Conservation (phyloP, 208 protist genomes). For the Naegleria gruberi region DNA sequence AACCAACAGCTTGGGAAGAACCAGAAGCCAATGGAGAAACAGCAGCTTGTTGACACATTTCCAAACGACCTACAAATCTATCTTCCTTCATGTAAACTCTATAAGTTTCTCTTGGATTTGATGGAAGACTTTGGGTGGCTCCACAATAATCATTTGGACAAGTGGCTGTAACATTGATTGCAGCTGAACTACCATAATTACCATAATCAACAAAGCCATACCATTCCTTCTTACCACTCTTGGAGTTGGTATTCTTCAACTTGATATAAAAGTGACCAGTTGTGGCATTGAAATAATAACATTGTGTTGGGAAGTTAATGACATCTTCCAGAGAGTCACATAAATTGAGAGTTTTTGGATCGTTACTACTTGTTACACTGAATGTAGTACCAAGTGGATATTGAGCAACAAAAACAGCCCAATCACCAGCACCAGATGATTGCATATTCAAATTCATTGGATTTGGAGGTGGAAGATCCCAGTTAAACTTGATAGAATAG, state of each 20-base stretch:
- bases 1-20: neutral
- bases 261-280: neutral
- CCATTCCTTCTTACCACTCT: neutral
- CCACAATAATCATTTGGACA: neutral
- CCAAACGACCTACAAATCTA: neutral
- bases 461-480: neutral
- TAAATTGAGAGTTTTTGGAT: neutral
- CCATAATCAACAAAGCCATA: too few relatives aligned
- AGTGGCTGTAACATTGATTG: neutral
- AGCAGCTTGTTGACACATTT: neutral
- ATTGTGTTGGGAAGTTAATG: neutral
- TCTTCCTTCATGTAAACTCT: neutral
- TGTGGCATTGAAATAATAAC: neutral
- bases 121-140: too few relatives aligned
- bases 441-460: neutral
- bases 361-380: neutral
- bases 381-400: neutral
- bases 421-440: neutral
- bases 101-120: neutral
- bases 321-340: neutral
- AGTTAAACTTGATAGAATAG: neutral
- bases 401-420: neutral
- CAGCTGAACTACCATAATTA: too few relatives aligned
- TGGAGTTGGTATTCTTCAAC: neutral
- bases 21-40: neutral